Evolutionary conservation across 768 basidiomycete species (phyloP).

Genomic region (Polyporus arcularius): DNA sequence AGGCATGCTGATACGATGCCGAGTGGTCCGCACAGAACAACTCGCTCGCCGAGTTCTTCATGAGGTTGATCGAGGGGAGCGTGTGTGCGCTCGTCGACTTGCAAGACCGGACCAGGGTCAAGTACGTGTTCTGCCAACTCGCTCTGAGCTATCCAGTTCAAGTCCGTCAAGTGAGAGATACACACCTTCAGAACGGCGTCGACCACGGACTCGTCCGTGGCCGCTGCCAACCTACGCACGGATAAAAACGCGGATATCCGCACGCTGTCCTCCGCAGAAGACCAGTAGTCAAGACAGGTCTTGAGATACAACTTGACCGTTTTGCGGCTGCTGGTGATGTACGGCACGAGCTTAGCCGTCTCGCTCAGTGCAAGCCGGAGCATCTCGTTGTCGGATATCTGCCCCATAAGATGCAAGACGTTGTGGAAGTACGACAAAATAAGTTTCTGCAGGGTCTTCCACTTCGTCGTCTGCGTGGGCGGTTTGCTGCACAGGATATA

Average conservation of each 20-base stretch:
- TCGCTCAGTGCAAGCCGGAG: constrained; percentile 76
- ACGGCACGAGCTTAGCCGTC: constrained; percentile 88
- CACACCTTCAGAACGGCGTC: constrained; percentile 85
- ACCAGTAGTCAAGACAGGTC: constrained; percentile 88
- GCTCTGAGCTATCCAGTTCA: neutral
- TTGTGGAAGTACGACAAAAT: constrained; percentile 91
- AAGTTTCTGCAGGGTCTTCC: constrained; percentile 82
- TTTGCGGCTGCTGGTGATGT: constrained; percentile 81
- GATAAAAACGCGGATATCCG: constrained; percentile 87
- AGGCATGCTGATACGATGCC: constrained; percentile 88
- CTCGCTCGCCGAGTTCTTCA: constrained; percentile 97
- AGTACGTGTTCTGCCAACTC: constrained; percentile 73
- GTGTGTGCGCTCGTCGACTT: constrained; percentile 87
- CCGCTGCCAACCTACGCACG: constrained; percentile 75
- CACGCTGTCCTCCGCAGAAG: constrained; percentile 73
- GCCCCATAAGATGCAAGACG: constrained; percentile 73
- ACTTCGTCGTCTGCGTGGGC: constrained; percentile 77
- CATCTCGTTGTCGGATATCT: constrained; percentile 68
- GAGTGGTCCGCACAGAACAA: constrained; percentile 79
- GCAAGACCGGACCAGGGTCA: constrained; percentile 78
- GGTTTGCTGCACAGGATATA: constrained; percentile 61
- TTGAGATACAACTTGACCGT: constrained; percentile 87
- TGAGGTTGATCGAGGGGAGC: constrained; percentile 88
- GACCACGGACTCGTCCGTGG: constrained; percentile 76
- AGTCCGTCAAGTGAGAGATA: constrained; percentile 8